A percentile compares a stretch with the other conserved stretches of the same genome.
These are phyloP conservation scores for Neonectria sp. DNA, from an alignment of 2,329 filamentous ascomycete genomes.

Conservation along the genomic window DNA sequence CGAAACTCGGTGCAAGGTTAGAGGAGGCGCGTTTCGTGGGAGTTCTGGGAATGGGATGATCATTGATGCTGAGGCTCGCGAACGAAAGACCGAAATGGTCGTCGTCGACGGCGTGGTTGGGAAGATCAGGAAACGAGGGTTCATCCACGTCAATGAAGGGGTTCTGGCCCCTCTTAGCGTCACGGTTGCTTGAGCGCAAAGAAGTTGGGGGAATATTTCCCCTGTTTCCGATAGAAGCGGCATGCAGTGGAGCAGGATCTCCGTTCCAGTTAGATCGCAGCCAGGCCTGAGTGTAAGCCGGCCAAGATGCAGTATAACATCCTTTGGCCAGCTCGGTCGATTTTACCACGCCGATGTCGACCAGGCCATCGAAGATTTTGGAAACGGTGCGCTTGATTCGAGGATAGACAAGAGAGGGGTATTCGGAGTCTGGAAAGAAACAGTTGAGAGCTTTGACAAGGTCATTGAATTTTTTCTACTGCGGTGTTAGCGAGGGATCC, in stretches of 20 bases:
- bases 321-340: too few relatives aligned
- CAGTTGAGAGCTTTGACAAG: not conserved
- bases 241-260: not conserved
- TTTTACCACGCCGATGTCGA: not conserved
- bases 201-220: not conserved
- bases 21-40: not conserved
- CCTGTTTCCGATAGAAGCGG: not conserved
- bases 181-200: not conserved
- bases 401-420: not conserved
- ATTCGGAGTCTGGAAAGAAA: not conserved
- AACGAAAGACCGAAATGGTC: not conserved
- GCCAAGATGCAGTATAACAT: not conserved
- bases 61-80: not conserved
- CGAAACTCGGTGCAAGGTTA: not conserved
- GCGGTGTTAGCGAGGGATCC: not conserved
- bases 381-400: not conserved
- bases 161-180: not conserved
- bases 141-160: not conserved
- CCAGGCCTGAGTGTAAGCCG: not conserved
- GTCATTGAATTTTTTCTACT: not conserved
- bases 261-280: not conserved
- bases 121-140: not conserved
- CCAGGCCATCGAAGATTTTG: not conserved
- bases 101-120: not conserved
- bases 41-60: not conserved